Base-by-base conservation (phyloP, 1,139 yeast genomes). In the Geotrichum europaeum region DNA sequence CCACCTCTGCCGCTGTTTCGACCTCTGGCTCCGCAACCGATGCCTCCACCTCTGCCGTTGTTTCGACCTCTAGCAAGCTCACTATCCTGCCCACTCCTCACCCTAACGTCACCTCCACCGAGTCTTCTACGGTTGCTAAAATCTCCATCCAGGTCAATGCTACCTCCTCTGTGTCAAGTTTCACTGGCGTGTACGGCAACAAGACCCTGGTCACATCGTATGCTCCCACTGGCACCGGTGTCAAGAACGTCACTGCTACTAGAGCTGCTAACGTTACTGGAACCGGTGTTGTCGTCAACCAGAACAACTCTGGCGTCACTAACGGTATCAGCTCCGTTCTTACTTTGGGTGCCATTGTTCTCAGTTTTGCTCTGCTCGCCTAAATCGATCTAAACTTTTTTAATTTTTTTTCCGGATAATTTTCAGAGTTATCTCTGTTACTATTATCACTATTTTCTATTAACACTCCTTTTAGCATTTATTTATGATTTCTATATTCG, bases 191-290 rank as follows among this genome's bases (percentile, higher is more conserved):
- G 18, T 18, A 36, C n/a, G 6, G 43, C 43, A 36, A 36, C 43
- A 36, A 36, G 18, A 36, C 43, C n/a, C 12, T 36, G 43, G n/a
- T 36, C 43, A 36, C 43, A 12, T 36, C 43, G 15, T 15, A 36
- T n/a, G 5, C 43, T 15, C 18, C 43, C 18, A 36, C 43, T 36
- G 18, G 43, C 18, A 36, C 43, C 15, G 4, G 3, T 34, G 5
- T 34, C 15, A 34, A 34, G 15, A 34, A 34, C 40, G 50, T n/a
- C 18, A 36, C 43, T 36, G 18, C 18, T n/a, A 36, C 43, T 2
- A 25, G 25, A n/a, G n/a, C 55, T 40, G 50, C 22, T 24, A 54
- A 43, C 52, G 40, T 30, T 5, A 49, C 58, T 22, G 58, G 49
- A 20, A 40, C 51, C 13, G 56, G 47, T 28, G 12, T 45, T 34